These are phyloP conservation scores for Tetrahymena borealis DNA, from an alignment of 73 alveolate species.

Conservation along the genomic window DNA sequence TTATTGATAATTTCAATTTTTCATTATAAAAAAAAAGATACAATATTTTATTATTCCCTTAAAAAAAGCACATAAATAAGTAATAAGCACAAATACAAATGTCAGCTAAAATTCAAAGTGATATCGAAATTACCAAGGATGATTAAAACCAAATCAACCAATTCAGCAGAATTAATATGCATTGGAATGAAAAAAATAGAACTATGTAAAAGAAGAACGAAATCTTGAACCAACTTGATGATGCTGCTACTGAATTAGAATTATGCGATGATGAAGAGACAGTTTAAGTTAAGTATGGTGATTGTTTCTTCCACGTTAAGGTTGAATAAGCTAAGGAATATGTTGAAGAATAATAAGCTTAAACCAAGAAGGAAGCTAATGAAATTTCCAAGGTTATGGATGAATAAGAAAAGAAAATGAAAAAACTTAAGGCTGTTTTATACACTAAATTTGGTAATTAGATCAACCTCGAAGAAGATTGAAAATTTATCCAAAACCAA, in stretches of 20 bases:
- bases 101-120: not conserved
- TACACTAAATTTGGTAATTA: not conserved
- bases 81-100: not conserved
- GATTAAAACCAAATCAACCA: not conserved
- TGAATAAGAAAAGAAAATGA: not conserved
- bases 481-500: not conserved
- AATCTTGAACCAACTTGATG: not conserved
- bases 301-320: not conserved
- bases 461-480: slow-evolving; percentile 1
- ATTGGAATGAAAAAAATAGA: not conserved
- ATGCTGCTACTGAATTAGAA: not conserved
- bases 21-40: not conserved
- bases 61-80: not conserved
- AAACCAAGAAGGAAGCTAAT: not conserved
- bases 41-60: not conserved
- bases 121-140: not conserved
- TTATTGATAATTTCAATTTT: not conserved
- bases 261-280: not conserved
- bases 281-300: not conserved
- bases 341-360: not conserved
- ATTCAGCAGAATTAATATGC: not conserved
- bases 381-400: not conserved
- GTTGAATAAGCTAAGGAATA: not conserved
- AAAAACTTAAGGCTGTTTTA: not conserved
- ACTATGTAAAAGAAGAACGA: not conserved